Conservation (phyloP, 495 filamentous ascomycete genomes). For the Clohesyomyces aquaticus region DNA sequence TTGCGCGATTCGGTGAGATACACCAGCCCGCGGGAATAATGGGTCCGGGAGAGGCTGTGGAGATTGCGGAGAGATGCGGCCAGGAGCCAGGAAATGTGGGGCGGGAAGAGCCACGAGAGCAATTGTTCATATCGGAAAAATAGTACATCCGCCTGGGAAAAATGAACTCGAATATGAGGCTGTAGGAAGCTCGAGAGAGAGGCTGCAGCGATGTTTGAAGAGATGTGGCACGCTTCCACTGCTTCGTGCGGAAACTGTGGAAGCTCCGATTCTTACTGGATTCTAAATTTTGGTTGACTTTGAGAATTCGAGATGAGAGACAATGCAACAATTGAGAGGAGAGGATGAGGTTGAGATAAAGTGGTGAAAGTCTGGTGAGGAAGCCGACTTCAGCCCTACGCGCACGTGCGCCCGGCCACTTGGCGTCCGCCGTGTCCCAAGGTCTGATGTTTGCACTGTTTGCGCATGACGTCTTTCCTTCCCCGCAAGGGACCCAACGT, state of each 20-base stretch:
- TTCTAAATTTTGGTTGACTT: too few species aligned
- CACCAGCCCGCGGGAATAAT: background rate
- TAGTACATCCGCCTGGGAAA: background rate
- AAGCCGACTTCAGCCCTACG: background rate
- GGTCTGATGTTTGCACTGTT: constrained; percentile 3
- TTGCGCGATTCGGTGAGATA: background rate
- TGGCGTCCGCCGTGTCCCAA: too few species aligned
- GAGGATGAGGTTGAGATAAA: too few species aligned
- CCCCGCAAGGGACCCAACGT: constrained; percentile 8
- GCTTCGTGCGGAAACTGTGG: too few species aligned
- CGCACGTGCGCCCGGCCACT: background rate
- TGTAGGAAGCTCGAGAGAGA: too few species aligned
- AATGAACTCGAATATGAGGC: background rate
- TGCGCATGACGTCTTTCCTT: constrained; percentile 3
- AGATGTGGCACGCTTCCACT: too few species aligned
- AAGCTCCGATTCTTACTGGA: too few species aligned
- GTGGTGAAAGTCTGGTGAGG: background rate
- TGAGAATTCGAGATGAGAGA: too few species aligned
- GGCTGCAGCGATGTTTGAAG: too few species aligned
- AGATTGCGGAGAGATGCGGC: constrained; percentile 8
- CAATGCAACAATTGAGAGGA: too few species aligned
- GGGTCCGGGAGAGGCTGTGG: constrained; percentile 9
- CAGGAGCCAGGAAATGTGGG: background rate
- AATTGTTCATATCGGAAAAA: background rate
- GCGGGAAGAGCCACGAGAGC: background rate